Base-by-base conservation (phyloP, 1,284 basidiomycete genomes). In the Ustilago hordei region DNA sequence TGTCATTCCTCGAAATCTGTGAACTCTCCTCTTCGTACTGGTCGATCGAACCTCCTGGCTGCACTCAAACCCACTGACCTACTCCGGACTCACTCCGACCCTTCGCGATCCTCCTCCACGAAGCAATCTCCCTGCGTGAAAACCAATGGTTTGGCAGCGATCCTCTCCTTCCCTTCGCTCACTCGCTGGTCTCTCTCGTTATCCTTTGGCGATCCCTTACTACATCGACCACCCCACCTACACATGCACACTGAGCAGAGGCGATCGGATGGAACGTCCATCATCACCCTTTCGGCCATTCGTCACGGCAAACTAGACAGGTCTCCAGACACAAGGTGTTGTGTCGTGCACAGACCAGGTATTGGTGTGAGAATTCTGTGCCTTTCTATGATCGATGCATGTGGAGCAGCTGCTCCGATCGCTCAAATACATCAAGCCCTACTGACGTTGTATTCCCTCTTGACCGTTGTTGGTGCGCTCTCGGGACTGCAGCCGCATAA, bases 1-100 rank as follows among this genome's bases (percentile, higher is more conserved):
- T 64, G 31, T 32, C 35, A 64, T 39, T 64, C 28, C 48, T 28
- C 62, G 55, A 31, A 19, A 31, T 52, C 34, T 70, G 39, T 70
- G 43, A 31, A 41, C 7, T n/a, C 35, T n/a, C 35, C 17, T 36
- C 32, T 2, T 35, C 17, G 8, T 43, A 50, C 38, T 43, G 68
- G 28, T 61, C 45, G 13, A 52, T 11, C 55, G 35, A 43, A 17
- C 39, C 50, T 28, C 35, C 28, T 54, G 48, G 58, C 48, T 57
- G 62, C 67, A 17, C 43, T 45, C n/a, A 31, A 11, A 35, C 8
- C 12, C 23, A 13, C 38, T 32, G 15, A 50, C 28, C 31, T 12
- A 31, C 48, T 50, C 28, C 28, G 48, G 6, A 13, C 6, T 32
- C 11, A n/a, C 31, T 13, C 13, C 15, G n/a, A 32, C n/a, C 48